Percentiles rank a stretch among this genome's conserved stretches.
These are phyloP conservation scores for Sporothrix pallida DNA, from an alignment of 2,329 filamentous ascomycete species.

Conservation along the genomic window DNA sequence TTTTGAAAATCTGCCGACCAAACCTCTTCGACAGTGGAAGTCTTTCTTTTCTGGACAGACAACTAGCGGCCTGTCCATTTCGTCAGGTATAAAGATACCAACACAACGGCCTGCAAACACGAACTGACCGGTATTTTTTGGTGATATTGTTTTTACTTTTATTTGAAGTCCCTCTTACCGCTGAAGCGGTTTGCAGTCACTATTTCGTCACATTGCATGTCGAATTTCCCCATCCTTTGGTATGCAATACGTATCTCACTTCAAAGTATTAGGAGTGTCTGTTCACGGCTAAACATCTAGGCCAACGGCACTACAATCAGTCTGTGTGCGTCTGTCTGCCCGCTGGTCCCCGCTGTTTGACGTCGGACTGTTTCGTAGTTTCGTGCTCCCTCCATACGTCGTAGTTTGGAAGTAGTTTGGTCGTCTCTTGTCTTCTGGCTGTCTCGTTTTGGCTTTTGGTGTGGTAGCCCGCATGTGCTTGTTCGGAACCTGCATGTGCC, in stretches of 20 bases:
- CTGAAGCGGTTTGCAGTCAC: not conserved
- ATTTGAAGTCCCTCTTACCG: not conserved
- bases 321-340: no score
- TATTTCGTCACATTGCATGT: slow-evolving; percentile 24
- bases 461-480: slow-evolving; percentile 26
- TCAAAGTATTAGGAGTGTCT: no score
- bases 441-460: slow-evolving; percentile 8
- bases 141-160: not conserved
- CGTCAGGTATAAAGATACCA: not conserved
- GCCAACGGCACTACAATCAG: no score
- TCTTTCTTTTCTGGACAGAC: not conserved
- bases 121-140: not conserved
- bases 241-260: slow-evolving; percentile 9
- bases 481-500: slow-evolving; percentile 25
- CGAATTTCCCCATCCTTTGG: not conserved
- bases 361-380: not conserved
- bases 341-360: not conserved
- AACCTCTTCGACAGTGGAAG: not conserved
- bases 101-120: not conserved
- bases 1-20: no score
- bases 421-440: not conserved
- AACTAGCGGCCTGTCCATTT: not conserved
- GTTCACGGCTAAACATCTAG: not conserved
- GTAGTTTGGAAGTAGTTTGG: not conserved
- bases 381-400: no score